Evolutionary conservation across 2,329 filamentous ascomycete species (phyloP), one percentile per base, ranked within the genome.

Genomic region (Aspergillus sp.): DNA sequence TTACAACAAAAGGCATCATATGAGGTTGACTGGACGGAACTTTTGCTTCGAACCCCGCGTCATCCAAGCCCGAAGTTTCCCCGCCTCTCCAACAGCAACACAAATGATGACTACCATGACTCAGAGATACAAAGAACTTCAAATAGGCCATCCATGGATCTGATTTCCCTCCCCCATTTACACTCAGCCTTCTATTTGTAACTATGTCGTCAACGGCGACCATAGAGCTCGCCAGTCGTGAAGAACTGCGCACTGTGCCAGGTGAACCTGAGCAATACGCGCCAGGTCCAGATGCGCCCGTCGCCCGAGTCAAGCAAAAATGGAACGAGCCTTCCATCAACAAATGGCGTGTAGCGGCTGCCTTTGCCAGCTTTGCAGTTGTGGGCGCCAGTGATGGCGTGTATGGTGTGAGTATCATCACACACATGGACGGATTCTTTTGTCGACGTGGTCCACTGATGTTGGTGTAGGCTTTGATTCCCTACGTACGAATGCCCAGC

Each of bases 371-470:
- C 9, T 82, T 87, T 59, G 65, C 81, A 14, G 77, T 83, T 9
- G 78, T 83, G 59, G 84, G 84, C 0, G 76, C 80, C 11, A 85
- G 83, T 49, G 82, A 84, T 66, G 79, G 79, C 2, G 81, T 81
- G 17, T 84, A 84, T 53, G 82, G 82, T 55, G 81, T 81, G 66
- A 73, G 79, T 68, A 23, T 21, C 19, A 15, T 11, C 21, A 25
- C 37, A n/a, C 15, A 61, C 63, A 8, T 58, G 66, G 6, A 44
- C 17, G 9, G 11, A 23, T 27, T 49, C 43, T 11, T 17, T 40
- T 45, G 46, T 56, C 37, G 33, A 58, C 51, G 56, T 58, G 51
- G 51, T 51, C 56, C 51, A 58, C 56, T 58, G 41, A 58, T 49
- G 51, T 41, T 41, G 23, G 45, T 39, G 7, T 52, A 80, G 78